These are phyloP conservation scores for Rubia tinctorum DNA, from an alignment of 305 asterid species.

Conservation along the genomic window DNA sequence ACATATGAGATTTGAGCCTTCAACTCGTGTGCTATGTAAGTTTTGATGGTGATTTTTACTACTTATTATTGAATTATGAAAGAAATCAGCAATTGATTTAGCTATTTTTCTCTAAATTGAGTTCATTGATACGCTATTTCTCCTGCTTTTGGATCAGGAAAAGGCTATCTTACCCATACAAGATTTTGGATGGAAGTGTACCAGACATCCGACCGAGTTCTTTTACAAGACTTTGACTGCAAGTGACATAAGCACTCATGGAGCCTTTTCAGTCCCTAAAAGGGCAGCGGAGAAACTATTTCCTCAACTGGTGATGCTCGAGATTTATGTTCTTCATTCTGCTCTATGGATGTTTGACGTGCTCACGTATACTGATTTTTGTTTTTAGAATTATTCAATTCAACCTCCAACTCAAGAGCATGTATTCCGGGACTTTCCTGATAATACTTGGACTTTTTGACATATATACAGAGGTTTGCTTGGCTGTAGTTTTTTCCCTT, in stretches of 20 bases:
- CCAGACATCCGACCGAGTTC: conserved; percentile 88
- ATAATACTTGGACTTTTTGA: conserved; percentile 90
- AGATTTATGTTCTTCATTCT: conserved; percentile 7
- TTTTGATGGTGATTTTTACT: neutral
- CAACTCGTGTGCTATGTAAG: conserved; percentile 87
- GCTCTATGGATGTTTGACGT: neutral
- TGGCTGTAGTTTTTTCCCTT: conserved; percentile 11
- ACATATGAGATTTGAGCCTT: conserved; percentile 91
- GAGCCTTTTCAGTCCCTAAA: conserved; percentile 93
- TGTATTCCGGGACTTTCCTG: conserved; percentile 86
- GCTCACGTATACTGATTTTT: neutral
- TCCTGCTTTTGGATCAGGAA: conserved; percentile 48
- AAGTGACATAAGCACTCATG: conserved; percentile 94
- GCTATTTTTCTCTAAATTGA: neutral
- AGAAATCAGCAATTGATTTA: neutral
- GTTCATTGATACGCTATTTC: conserved; percentile 8
- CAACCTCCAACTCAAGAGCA: conserved; percentile 97
- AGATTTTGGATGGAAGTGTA: conserved; percentile 65
- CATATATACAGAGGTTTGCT: conserved; percentile 80
- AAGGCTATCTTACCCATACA: conserved; percentile 86
- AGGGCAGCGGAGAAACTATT: conserved; percentile 95
- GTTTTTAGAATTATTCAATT: conserved; percentile 72
- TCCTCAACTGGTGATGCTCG: conserved; percentile 61
- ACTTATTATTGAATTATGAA: neutral
- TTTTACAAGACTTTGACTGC: conserved; percentile 93